A percentile compares a stretch with the other conserved stretches of the same genome.
phyloP scores from a whole-genome alignment of 805 yeast genomes.

The Candida anglica region DNA sequence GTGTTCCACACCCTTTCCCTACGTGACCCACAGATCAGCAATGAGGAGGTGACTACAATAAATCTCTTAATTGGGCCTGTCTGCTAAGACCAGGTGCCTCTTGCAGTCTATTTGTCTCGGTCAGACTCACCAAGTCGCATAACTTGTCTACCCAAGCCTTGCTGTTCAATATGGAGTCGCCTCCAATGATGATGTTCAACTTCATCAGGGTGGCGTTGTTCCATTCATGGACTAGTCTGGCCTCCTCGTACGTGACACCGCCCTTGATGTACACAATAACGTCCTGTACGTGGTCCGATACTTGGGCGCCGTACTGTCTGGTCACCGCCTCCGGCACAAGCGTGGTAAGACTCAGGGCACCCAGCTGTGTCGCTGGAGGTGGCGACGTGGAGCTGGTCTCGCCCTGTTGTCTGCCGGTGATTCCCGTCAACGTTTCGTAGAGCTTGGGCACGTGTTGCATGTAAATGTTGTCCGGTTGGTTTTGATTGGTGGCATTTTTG shows the following conservation, averaged over 20 bases:
- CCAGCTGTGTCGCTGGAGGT: constrained; percentile 2
- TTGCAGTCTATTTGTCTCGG: constrained; percentile 2
- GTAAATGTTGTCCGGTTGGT: constrained; percentile 58
- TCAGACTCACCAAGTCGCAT: constrained; percentile 25
- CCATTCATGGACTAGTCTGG: constrained; percentile 73
- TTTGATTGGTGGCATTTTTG: constrained; percentile 16
- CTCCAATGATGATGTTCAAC: constrained; percentile 75
- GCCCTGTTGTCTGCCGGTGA: constrained; percentile 12
- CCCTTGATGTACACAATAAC: constrained; percentile 75
- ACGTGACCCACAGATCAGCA: too few relatives aligned
- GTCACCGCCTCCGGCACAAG: constrained; percentile 35
- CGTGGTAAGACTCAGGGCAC: constrained; percentile 27
- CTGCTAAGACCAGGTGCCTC: constrained; percentile 1
- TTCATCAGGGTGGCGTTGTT: constrained; percentile 48
- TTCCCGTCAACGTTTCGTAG: constrained; percentile 31
- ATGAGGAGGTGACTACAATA: not conserved
- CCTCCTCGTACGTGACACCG: constrained; percentile 91
- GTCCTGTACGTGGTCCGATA: constrained; percentile 47
- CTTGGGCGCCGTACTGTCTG: constrained; percentile 19
- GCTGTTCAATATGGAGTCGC: constrained; percentile 41
- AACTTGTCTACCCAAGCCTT: constrained; percentile 27
- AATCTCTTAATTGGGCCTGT: constrained; percentile 2
- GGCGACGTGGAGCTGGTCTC: constrained; percentile 1
- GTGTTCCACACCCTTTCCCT: too few relatives aligned
- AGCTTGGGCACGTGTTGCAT: constrained; percentile 89